phyloP scores from a whole-genome alignment of 164 flowering plant species.

The Houttuynia cordata region DNA sequence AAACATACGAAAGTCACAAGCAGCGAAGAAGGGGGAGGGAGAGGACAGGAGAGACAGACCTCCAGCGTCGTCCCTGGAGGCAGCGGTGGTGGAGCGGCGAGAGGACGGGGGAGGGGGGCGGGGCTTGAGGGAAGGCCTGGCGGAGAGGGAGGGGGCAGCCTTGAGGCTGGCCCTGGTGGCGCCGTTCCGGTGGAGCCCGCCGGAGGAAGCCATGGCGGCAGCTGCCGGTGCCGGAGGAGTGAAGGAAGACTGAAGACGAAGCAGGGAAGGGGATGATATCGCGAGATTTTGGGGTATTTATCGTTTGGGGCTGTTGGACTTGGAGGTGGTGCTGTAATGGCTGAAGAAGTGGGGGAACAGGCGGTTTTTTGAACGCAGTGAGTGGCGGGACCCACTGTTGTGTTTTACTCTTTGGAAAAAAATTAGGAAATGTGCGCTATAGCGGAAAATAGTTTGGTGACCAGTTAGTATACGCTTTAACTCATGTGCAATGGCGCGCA shows the following conservation, averaged over 20 bases:
- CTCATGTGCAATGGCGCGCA: no score
- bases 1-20: neutral
- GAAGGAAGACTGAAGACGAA: neutral
- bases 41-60: conserved; percentile 2
- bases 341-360: neutral
- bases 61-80: conserved; percentile 6
- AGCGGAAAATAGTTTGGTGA: no score
- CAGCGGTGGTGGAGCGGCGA: conserved; percentile 3
- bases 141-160: neutral
- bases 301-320: neutral
- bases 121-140: conserved; percentile 2
- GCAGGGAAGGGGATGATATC: no score
- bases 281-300: neutral
- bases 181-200: neutral
- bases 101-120: neutral
- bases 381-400: no score
- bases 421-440: no score
- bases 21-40: neutral
- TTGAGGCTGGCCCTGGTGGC: neutral
- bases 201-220: neutral
- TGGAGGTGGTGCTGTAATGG: neutral
- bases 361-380: neutral
- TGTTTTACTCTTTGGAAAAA: no score
- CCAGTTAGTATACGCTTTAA: no score
- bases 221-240: no score